Evolutionary conservation across 352 stramenopile species (phyloP), one percentile per base, ranked within the genome.

Genomic region (Aphanomyces cochlioides): DNA sequence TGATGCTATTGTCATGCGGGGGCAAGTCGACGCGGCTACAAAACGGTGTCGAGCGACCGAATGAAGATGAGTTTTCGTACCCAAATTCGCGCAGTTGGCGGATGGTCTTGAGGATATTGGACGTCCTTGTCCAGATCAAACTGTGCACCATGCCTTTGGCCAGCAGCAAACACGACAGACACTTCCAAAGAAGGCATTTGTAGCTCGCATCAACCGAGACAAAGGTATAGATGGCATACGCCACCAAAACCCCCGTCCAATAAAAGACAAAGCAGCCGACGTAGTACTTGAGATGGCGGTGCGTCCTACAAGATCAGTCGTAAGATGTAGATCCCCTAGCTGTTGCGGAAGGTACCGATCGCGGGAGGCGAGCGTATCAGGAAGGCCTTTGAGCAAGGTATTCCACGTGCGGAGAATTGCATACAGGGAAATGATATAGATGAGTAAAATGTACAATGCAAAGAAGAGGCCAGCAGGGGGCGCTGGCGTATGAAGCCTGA

Each of bases 181-280:
- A 59, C 66, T 90, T 80, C 85, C 85, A 93, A 3, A 90, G 75
- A 4, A 79, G 84, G 68, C 85, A 93, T 2, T 83, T 78, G 1
- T 89, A 28, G 0, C 77, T 77, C 7, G 77, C 74, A 15, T 72
- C 70, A 57, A 76, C 73, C 34, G 84, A 82, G 5, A 90, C 67
- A 41, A 93, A 53, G 47, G 74, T 88, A 66, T 92, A 93, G 0
- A 88, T 67, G 1, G 77, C 82, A 63, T 92, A 93, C 28, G 77
- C 88, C 3, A 81, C 77, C 0, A 93, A 66, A 8, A 93, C 85
- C 15, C 90, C 67, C 1, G 85, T 93, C 85, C 85, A 93, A 73
- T 91, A 93, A 34, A 84, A 83, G 58, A 93, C 90, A 72, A 92
- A 93, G 70, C 83, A 92, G 13, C 84, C 85, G n/a, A 93, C 85